Percentiles rank a stretch among this genome's conserved stretches.
Conservation (phyloP, 208 protist genomes). For the Leptomonas pyrrhocoris region DNA sequence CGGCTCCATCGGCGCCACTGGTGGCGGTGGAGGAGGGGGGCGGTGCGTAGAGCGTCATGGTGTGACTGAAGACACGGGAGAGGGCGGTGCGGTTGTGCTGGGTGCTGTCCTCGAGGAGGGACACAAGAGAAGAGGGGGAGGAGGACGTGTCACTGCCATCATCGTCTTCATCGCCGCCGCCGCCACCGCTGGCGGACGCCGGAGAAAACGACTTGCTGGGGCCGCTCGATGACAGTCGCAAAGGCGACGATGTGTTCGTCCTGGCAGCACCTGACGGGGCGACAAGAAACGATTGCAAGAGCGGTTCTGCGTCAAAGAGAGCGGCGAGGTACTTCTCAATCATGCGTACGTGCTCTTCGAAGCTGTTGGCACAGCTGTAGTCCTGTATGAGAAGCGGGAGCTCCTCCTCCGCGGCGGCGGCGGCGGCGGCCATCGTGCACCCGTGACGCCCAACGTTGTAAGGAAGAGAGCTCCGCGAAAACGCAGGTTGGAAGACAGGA, state of each 20-base stretch:
- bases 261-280: background rate
- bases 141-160: background rate
- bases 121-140: constrained; percentile 22
- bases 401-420: constrained; percentile 47
- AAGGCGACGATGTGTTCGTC: background rate
- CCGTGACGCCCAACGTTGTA: background rate
- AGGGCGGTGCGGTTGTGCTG: background rate
- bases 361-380: constrained; percentile 74
- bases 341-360: constrained; percentile 60
- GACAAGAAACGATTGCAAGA: constrained; percentile 47
- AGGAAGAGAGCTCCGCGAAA: background rate
- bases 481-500: too few relatives aligned
- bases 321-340: constrained; percentile 59
- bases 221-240: background rate
- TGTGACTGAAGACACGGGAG: constrained; percentile 22
- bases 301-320: constrained; percentile 43
- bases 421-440: background rate
- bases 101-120: constrained; percentile 7
- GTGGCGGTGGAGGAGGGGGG: background rate
- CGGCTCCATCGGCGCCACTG: background rate
- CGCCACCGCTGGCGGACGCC: background rate
- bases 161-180: background rate
- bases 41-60: constrained; percentile 28
- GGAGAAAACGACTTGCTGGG: background rate
- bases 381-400: constrained; percentile 75